Evolutionary conservation across 2,329 filamentous ascomycete genomes (phyloP), one percentile per base, ranked within the genome.

Genomic region (Fusarium continuum): DNA sequence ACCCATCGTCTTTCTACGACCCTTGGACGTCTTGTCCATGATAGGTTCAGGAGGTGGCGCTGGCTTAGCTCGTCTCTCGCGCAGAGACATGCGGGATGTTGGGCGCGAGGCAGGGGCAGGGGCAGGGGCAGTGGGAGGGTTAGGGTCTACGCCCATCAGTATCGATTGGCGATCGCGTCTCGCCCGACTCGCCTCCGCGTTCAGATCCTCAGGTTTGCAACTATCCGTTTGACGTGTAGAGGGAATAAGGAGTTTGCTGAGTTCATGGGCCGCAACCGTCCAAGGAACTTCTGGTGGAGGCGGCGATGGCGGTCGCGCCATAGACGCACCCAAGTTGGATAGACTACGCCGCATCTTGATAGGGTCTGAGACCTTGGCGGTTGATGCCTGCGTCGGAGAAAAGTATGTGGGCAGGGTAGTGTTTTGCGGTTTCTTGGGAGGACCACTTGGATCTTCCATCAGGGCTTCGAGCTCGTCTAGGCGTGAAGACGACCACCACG

Each of bases 351-450:
- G 84, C 62, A 91, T 80, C 60, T 87, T 90, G 8, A 87, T 79
- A 2, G 89, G 85, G 39, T 90, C 85, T 1, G 91, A 83, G 10
- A 92, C 88, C 75, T 92, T 96, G 20, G 92, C 92, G 2, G 88
- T 87, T 35, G 92, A 98, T 0, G 94, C 91, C 61, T 94, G 91
- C 0, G 94, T 98, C 0, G 93, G 92, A 2, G 93, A 92, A 3
- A 88, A 92, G 76, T 93, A 97, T 2, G 91, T 93, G 2, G 91
- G 88, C 8, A 82, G 74, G 19, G 84, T 84, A 13, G 82, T 80
- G 57, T 78, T 79, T 23, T 87, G 85, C 13, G 82, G 75, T 69
- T 86, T 88, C 69, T 78, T 83, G 8, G 78, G 77, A 51, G 82
- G 80, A 8, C 79, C 75, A 6, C 82, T 76, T 4, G 81, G 80